Evolutionary conservation across 148 eudicot genomes (phyloP).

Genomic region (Salicornia ramosissima): DNA sequence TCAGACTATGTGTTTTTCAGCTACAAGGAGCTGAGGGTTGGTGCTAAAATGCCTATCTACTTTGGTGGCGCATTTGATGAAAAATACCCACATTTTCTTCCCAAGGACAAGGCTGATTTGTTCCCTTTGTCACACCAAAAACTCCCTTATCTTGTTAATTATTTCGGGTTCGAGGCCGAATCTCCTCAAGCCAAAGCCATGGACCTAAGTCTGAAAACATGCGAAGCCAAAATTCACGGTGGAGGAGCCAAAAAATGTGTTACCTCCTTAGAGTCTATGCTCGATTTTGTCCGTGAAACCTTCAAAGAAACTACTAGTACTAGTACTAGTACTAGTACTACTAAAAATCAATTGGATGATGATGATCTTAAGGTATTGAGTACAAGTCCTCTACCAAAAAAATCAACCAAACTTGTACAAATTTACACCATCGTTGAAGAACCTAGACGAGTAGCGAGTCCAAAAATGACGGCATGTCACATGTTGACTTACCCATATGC

Average conservation of each 20-base stretch:
- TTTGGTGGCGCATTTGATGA: not conserved
- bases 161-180: not conserved
- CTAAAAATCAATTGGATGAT: no score
- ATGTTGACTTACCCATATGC: slow-evolving; percentile 10
- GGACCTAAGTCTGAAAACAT: not conserved
- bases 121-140: not conserved
- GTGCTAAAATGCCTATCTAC: not conserved
- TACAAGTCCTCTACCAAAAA: not conserved
- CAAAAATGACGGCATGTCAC: slow-evolving; percentile 13
- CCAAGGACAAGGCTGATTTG: not conserved
- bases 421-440: not conserved
- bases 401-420: not conserved
- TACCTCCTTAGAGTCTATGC: slow-evolving; percentile 7
- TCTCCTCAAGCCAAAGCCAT: slow-evolving; percentile 1
- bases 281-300: slow-evolving; percentile 2
- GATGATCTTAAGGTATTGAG: not conserved
- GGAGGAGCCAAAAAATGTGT: slow-evolving; percentile 15
- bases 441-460: not conserved
- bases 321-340: not conserved
- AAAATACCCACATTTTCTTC: not conserved
- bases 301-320: not conserved
- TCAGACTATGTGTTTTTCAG: not conserved
- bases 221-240: not conserved
- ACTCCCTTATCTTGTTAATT: not conserved
- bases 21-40: not conserved